Percentiles rank a stretch among this genome's conserved stretches.
Evolutionary conservation across 805 yeast species (phyloP).

Genomic region (Pichia nakasei): DNA sequence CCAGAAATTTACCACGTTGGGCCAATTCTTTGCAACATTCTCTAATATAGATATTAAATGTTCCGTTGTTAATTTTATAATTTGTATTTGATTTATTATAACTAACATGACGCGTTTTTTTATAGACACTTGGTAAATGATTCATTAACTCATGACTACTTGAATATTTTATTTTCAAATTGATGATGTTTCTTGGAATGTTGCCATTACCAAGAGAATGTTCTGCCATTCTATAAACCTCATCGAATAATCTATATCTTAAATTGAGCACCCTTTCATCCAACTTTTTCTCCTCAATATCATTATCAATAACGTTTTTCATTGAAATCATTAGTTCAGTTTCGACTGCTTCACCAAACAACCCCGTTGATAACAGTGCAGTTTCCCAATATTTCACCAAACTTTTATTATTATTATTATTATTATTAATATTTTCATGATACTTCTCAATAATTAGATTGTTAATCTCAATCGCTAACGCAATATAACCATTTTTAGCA

Average conservation of each 20-base stretch:
- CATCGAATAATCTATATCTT: conserved; percentile 17
- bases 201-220: background rate
- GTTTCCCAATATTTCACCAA: conserved; percentile 19
- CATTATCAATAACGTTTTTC: conserved; percentile 7
- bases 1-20: conserved; percentile 16
- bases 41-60: conserved; percentile 17
- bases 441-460: conserved; percentile 18
- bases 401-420: background rate
- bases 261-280: background rate
- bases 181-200: conserved; percentile 18
- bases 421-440: background rate
- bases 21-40: conserved; percentile 17
- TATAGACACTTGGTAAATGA: conserved; percentile 18
- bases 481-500: conserved; percentile 21
- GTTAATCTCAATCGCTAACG: conserved; percentile 21
- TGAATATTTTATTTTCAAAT: conserved; percentile 16
- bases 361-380: conserved; percentile 19
- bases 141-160: conserved; percentile 17
- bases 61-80: conserved; percentile 15
- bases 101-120: conserved; percentile 6
- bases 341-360: conserved; percentile 16
- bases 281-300: conserved; percentile 9
- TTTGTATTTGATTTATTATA: conserved; percentile 11
- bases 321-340: conserved; percentile 8
- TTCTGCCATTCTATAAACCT: conserved; percentile 18